phyloP scores from a whole-genome alignment of 116 monocot species.

The Dioscorea cayenensis region DNA sequence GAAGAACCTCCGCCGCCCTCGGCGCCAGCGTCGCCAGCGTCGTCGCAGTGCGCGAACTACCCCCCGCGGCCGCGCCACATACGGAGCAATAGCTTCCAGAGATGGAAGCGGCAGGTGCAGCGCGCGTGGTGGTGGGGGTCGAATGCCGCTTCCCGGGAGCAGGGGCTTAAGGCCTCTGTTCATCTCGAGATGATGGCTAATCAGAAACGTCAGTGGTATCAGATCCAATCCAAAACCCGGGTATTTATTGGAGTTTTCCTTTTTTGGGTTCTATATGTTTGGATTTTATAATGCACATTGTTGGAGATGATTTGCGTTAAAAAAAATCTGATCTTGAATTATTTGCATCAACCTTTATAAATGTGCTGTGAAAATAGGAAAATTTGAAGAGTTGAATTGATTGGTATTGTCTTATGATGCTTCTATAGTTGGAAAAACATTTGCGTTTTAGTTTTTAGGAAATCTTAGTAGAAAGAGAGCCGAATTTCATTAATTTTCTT shows the following conservation, averaged over 20 bases:
- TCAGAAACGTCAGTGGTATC: constrained; percentile 98
- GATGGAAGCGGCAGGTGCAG: constrained; percentile 52
- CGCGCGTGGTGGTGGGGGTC: constrained; percentile 50
- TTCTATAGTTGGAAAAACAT: no score
- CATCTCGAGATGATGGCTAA: constrained; percentile 79
- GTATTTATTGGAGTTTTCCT: constrained; percentile 16
- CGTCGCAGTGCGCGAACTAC: constrained; percentile 4
- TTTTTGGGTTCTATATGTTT: background rate
- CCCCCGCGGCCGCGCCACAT: constrained; percentile 12
- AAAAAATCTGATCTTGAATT: no score
- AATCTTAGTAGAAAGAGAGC: no score
- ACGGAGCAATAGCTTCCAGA: constrained; percentile 41
- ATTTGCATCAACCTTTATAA: no score
- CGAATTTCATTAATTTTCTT: no score
- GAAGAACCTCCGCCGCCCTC: background rate
- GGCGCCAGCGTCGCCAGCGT: background rate
- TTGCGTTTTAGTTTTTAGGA: no score
- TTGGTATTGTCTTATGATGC: no score
- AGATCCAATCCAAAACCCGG: constrained; percentile 56
- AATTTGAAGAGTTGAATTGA: no score
- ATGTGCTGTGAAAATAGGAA: no score
- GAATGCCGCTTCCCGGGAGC: constrained; percentile 19
- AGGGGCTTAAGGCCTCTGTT: constrained; percentile 32
- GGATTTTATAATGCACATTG: background rate
- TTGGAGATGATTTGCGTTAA: background rate